Evolutionary conservation across 768 basidiomycete genomes (phyloP), one percentile per base, ranked within the genome.

Genomic region (Phanerochaete sordida): DNA sequence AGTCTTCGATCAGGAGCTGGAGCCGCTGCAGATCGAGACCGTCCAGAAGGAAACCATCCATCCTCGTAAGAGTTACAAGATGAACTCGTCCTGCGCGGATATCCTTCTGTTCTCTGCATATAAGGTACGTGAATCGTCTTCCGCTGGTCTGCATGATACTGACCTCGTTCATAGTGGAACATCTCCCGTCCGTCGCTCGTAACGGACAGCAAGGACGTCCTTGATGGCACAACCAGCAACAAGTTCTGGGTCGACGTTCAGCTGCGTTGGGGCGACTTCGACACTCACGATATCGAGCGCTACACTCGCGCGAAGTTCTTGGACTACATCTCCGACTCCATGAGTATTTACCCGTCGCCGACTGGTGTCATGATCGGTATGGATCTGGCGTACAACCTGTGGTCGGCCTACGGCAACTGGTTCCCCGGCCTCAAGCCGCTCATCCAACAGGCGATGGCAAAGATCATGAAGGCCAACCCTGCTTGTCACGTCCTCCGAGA

Each of bases 31-130:
- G 66, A 99, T 99, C 67, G 97, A 98, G 80, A 98, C 95, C 0
- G 97, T 99, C 0, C 97, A 98, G 74, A 99, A 99, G 75, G 97
- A 99, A 75, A 98, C 97, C 0, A 99, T 99, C 62, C 97, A 97
- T 73, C 96, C 96, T 67, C 91, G 96, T 76, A 98, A 98, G 82
- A 97, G 94, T 81, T 99, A 99, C 85, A 99, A 99, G 85, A 98
- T 99, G 97, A 99, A 99, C 77, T 97, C 95, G 8, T 96, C 95
- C n/a, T 98, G 96, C 65, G 96, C 96, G 54, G 97, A 99, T 70
- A 96, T 99, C 70, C 80, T 99, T 21, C 81, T 99, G 53, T 98
- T 99, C 84, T 97, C 95, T 13, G 90, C 92, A 1, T 91, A 93
- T 74, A 94, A 93, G 79, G 84, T 83, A 63, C 9, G 73, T 48